phyloP scores from a whole-genome alignment of 108 stramenopile genomes.

The Cyclotella choctawhatcheeana region DNA sequence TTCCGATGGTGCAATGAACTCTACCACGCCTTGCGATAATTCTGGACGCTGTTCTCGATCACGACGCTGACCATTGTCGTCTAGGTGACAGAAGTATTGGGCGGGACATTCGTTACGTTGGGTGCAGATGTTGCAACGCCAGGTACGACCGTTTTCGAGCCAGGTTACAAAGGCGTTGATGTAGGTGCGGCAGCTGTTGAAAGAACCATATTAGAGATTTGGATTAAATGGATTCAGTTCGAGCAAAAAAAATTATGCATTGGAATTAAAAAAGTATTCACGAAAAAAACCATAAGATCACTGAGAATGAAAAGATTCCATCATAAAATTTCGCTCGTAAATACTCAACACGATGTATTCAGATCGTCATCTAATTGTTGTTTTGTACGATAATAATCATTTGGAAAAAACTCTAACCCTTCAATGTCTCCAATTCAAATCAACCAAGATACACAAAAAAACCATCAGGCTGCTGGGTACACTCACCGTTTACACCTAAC shows the following conservation, averaged over 20 bases:
- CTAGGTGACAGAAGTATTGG: conserved; percentile 96
- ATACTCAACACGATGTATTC: too few relatives aligned
- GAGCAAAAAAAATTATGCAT: too few relatives aligned
- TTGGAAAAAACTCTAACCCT: too few relatives aligned
- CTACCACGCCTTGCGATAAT: conserved; percentile 85
- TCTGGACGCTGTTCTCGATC: conserved; percentile 94
- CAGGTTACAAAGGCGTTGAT: conserved; percentile 99
- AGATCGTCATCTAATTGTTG: too few relatives aligned
- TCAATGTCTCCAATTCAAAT: not conserved
- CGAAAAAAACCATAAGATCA: too few relatives aligned
- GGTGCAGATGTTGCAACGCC: conserved; percentile 98
- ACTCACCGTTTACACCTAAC: conserved; percentile 92
- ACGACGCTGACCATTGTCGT: conserved; percentile 85
- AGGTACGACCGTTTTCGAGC: conserved; percentile 94
- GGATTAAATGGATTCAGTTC: not conserved
- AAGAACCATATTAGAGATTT: not conserved
- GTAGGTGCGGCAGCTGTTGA: conserved; percentile 92
- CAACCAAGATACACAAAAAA: not conserved
- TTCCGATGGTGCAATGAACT: conserved; percentile 94
- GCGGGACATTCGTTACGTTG: conserved; percentile 91
- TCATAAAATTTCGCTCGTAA: too few relatives aligned
- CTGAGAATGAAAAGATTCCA: too few relatives aligned
- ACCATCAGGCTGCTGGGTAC: not conserved
- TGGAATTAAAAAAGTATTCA: too few relatives aligned
- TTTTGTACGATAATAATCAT: too few relatives aligned